Evolutionary conservation across 768 basidiomycete genomes (phyloP).

Genomic region (Lactarius sanguifluus): DNA sequence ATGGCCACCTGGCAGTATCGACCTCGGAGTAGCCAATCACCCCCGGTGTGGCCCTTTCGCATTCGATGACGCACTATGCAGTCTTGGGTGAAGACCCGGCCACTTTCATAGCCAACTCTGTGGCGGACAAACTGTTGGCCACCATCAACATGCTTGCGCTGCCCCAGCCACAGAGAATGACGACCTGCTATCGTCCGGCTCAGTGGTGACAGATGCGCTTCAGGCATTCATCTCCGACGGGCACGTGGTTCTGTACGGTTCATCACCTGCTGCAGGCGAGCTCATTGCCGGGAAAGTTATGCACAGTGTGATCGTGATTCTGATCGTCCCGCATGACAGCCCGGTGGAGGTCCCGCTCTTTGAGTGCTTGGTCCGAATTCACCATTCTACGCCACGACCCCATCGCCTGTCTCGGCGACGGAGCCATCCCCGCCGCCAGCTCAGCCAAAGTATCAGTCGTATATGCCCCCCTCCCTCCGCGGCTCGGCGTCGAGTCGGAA

Average conservation of each 20-base stretch:
- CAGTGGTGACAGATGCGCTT: background rate
- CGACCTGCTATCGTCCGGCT: background rate
- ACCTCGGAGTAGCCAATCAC: conserved; percentile 15
- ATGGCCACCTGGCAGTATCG: conserved; percentile 12
- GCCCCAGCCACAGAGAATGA: background rate
- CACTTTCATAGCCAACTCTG: conserved; percentile 9
- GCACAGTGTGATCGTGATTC: background rate
- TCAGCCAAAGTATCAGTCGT: background rate
- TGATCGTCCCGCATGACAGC: conserved; percentile 1
- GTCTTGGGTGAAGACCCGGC: conserved; percentile 13
- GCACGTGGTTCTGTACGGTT: background rate
- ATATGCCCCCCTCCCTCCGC: conserved; percentile 12
- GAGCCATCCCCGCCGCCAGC: background rate
- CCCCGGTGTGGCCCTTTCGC: conserved; percentile 3
- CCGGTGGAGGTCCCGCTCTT: background rate
- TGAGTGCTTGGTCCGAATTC: background rate
- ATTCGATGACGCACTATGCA: background rate
- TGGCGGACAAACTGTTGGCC: conserved; percentile 6
- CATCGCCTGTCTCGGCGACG: conserved; percentile 1
- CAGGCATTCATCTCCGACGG: conserved; percentile 19
- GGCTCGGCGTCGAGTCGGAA: conserved; percentile 18
- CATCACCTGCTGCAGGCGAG: background rate
- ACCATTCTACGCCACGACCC: conserved; percentile 2
- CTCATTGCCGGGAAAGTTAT: background rate
- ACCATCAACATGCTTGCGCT: conserved; percentile 1